These are phyloP conservation scores for Pestalotiopsis sp. DNA, from an alignment of 2,329 filamentous ascomycete genomes.

Conservation along the genomic window DNA sequence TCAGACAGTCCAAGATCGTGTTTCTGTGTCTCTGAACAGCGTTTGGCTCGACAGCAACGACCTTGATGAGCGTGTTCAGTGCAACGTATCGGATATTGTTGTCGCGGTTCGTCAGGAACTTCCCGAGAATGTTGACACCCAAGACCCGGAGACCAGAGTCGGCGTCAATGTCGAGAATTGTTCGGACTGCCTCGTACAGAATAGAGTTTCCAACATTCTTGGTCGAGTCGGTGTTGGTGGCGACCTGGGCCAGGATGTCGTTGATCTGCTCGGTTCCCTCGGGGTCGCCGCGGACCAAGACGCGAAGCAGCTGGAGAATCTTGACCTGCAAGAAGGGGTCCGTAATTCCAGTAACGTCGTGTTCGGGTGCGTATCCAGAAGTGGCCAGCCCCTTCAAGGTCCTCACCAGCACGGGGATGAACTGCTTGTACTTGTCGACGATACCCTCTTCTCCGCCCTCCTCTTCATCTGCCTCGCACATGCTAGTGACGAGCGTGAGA, in stretches of 20 bases:
- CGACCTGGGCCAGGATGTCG: constrained; percentile 95
- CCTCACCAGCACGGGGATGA: constrained; percentile 84
- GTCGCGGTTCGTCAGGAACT: constrained; percentile 97
- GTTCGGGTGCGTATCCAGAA: constrained; percentile 95
- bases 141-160: constrained; percentile 93
- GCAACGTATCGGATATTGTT: constrained; percentile 99
- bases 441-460: constrained; percentile 89
- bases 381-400: constrained; percentile 90
- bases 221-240: constrained; percentile 95
- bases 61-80: constrained; percentile 95
- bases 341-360: constrained; percentile 97
- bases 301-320: constrained; percentile 82
- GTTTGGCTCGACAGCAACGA: constrained; percentile 96
- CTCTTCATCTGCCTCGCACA: constrained; percentile 93
- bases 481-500: constrained; percentile 83
- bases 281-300: constrained; percentile 83
- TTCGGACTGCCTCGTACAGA: constrained; percentile 94
- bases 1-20: constrained; percentile 93
- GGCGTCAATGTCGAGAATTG: constrained; percentile 96
- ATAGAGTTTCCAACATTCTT: constrained; percentile 99
- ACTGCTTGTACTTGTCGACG: constrained; percentile 85
- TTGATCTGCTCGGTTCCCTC: constrained; percentile 96
- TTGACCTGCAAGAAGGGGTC: constrained; percentile 98
- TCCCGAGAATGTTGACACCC: constrained; percentile 97
- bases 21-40: constrained; percentile 96